Evolutionary conservation across 495 filamentous ascomycete genomes (phyloP), one percentile per base, ranked within the genome.

Genomic region (Corynascus novoguineensis): DNA sequence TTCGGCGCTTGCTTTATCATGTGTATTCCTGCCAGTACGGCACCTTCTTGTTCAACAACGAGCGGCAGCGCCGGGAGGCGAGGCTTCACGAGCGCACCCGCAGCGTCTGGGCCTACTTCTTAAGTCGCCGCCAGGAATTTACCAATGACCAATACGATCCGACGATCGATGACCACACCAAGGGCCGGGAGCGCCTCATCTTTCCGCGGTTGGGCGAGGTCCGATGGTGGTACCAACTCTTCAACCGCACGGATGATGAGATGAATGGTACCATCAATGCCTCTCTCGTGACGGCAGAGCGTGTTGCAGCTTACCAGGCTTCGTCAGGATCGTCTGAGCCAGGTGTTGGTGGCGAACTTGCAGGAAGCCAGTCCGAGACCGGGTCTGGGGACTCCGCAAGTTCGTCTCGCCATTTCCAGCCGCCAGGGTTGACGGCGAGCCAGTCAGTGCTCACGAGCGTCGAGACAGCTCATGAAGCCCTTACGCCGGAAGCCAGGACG

Each of bases 1-100:
- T 99, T 10, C 82, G 91, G 5, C 83, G 95, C 10, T 71, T 99
- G 4, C 78, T 97, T 5, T 99, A 97, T 64, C 95, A 99, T 64
- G 82, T 95, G 1, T 93, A 97, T 63, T 90, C 91, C 4, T 96
- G 92, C 58, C 95, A 99, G 67, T 99, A 95, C 59, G 95, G 95
- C 41, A 96, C 91, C 1, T 99, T 99, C 67, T 77, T 99, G 37
- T 95, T 86, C 73, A 95, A 99, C 75, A 92, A 83, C 61, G 95
- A 99, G 64, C 92, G 92, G 61, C 86, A 95, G 62, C 86, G 95
- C 0, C 71, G 83, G 17, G 89, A 96, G n/a, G 78, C 82, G 6
- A 76, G 76, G 2, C 86, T 90, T 0, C 75, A 78, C 28, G 82
- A 88, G 57, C 81, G 83, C 21, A 95, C 90, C n/a, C 75, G 86